Evolutionary conservation across 2,329 filamentous ascomycete species (phyloP), one percentile per base, ranked within the genome.

Genomic region (Metarhizium sp.): DNA sequence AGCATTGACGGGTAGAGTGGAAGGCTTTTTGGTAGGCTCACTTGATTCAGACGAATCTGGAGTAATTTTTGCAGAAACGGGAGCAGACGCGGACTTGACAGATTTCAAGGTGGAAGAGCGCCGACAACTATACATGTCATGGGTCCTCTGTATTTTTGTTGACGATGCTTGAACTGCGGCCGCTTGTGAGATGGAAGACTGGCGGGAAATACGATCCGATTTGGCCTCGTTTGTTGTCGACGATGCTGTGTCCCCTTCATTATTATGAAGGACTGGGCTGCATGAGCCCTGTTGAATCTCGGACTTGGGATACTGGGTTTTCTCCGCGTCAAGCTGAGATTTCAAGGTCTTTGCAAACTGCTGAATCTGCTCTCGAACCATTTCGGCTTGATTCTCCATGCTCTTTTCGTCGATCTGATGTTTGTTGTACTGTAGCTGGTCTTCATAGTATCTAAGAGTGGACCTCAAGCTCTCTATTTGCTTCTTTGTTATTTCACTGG

Each of bases 331-430:
- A 3, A 75, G 62, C 59, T 82, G 78, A 16, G 64, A 64, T 47
- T 75, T 66, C 40, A 75, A 67, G 20, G 72, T 73, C 32, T 66
- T 66, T 60, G 82, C 78, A 56, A 84, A 82, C 47, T 76, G 70
- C 30, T 69, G 65, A 55, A 84, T 76, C 36, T 75, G 73, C 25
- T 71, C 66, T n/a, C 71, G 67, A 56, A 81, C 63, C 40, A 70
- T 64, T 40, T 70, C 63, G 3, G 70, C 73, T 47, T 75, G 73
- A 30, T 68, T 62, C 57, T 77, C 72, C 64, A 81, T 76, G 38
- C 73, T 67, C 58, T 72, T 74, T 60, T 81, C 79, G 56, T 85
- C 81, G 58, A 85, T 81, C 60, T 85, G 81, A 59, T 85, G 80
- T 59, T 75, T 78, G 63, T 85, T 85, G 70, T 80, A 83, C 53